Percentiles rank a stretch among this genome's conserved stretches.
Conservation (phyloP, 345 rosid species). For the Arabis hirsuta region DNA sequence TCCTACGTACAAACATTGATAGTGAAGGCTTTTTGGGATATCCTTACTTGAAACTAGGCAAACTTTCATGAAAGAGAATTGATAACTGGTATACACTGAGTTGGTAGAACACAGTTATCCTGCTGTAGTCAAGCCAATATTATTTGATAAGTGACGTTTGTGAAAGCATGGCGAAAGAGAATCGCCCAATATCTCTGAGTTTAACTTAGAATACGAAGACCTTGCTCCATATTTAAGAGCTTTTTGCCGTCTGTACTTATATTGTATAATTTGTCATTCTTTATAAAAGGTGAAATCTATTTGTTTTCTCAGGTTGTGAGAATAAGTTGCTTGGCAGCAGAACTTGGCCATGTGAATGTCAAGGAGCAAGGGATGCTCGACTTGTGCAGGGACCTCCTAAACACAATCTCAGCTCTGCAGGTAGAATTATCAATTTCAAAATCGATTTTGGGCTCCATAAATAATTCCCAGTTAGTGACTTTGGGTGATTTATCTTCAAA, state of each 20-base stretch:
- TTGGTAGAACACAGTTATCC: too few species aligned
- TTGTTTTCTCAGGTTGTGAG: constrained; percentile 55
- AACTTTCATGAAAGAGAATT: too few species aligned
- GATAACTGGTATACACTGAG: too few species aligned
- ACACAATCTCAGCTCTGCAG: constrained; percentile 64
- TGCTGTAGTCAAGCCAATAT: too few species aligned
- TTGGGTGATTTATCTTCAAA: not conserved
- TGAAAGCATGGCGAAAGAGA: too few species aligned
- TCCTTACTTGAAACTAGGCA: too few species aligned
- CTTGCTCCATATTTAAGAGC: not conserved
- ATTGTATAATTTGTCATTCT: not conserved
- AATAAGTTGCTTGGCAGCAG: constrained; percentile 54
- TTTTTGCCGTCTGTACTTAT: too few species aligned
- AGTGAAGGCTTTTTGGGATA: too few species aligned
- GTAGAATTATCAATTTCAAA: constrained; percentile 39
- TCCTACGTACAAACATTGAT: too few species aligned
- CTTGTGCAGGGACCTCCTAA: constrained; percentile 60
- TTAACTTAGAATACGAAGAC: not conserved
- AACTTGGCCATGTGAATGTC: constrained; percentile 55
- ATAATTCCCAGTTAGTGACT: not conserved
- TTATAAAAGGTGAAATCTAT: not conserved
- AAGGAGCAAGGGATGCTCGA: constrained; percentile 65
- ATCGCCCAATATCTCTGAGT: not conserved
- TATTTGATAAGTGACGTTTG: too few species aligned
- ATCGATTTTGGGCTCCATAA: not conserved